Evolutionary conservation across 352 stramenopile species (phyloP).

Genomic region (Pythium grandisporangium): DNA sequence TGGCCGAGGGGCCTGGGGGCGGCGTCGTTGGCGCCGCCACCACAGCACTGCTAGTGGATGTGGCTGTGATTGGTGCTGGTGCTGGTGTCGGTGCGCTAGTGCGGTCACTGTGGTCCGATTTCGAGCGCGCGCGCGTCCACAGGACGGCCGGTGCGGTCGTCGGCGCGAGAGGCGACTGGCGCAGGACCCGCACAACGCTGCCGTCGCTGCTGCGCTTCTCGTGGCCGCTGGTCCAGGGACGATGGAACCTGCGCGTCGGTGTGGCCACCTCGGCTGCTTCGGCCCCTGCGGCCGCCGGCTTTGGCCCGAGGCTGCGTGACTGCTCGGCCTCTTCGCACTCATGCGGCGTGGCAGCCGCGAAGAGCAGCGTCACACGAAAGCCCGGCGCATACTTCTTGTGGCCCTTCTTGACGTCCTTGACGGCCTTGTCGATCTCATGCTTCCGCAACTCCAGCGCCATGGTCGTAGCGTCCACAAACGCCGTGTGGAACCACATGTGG

Average conservation of each 20-base stretch:
- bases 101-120: constrained; percentile 9
- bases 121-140: constrained; percentile 2
- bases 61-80: too few relatives aligned
- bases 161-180: too few relatives aligned
- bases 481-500: constrained; percentile 73
- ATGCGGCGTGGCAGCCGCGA: constrained; percentile 27
- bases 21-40: not conserved
- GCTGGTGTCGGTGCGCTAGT: too few relatives aligned
- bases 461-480: constrained; percentile 31
- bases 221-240: constrained; percentile 11
- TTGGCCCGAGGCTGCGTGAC: too few relatives aligned
- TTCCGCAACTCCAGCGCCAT: constrained; percentile 37
- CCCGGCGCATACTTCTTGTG: constrained; percentile 48
- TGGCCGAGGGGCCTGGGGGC: constrained; percentile 4
- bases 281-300: not conserved
- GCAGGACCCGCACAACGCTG: not conserved
- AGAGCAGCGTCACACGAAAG: constrained; percentile 39
- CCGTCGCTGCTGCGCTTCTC: constrained; percentile 8
- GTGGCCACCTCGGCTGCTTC: not conserved
- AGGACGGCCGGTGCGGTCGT: too few relatives aligned
- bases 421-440: constrained; percentile 57
- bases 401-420: constrained; percentile 59
- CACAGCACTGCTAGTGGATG: too few relatives aligned
- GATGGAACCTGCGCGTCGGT: constrained; percentile 1
- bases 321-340: too few relatives aligned